Base-by-base conservation (phyloP, 441 rosid species). In the Macaranga tanarius region DNA sequence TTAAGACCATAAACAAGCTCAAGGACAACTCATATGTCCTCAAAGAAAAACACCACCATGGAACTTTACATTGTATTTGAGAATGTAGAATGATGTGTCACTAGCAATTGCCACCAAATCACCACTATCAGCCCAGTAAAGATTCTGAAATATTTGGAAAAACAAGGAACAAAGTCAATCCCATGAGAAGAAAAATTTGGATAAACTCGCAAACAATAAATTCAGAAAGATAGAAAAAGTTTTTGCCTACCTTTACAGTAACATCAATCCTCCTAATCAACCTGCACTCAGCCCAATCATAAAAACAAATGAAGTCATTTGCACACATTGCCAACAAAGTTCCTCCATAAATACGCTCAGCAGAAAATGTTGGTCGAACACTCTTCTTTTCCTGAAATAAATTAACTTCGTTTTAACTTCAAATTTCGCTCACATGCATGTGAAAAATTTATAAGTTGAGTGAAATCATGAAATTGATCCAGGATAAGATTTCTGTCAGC, bases 71-170 rank as follows among this genome's bases (percentile, higher is more conserved):
- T 88, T 92, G 83, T 87, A 89, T 80, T 93, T 95, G 75, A 95
- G 96, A 77, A 95, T 89, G 87, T 95, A 95, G 87, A 95, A 95
- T 52, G 99, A 95, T 45, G 97, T 66, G 71, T 95, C 98, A 81
- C 98, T 91, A 65, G 99, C 90, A 81, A 95, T 89, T n/a, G 98
- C 94, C 79, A 95, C 97, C 72, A 92, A 80, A 88, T 95, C 99
- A 75, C 99, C 99, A 73, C 97, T 89, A 73, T 95, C 99, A 79
- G 98, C 99, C 99, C 99, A 95, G 75, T 92, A 93, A 48, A 95
- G 88, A 78, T 93, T 93, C 99, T 95, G 87, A 74, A 23, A 84
- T 73, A 59, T 73, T 73, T 67, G 67, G 47, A 74, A 31, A 34
- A 34, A 80, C 75, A 76, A 17, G 58, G 61, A n/a, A 72, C 23